Evolutionary conservation across 2,329 filamentous ascomycete species (phyloP).

Genomic region (Dactylonectria estremocensis): DNA sequence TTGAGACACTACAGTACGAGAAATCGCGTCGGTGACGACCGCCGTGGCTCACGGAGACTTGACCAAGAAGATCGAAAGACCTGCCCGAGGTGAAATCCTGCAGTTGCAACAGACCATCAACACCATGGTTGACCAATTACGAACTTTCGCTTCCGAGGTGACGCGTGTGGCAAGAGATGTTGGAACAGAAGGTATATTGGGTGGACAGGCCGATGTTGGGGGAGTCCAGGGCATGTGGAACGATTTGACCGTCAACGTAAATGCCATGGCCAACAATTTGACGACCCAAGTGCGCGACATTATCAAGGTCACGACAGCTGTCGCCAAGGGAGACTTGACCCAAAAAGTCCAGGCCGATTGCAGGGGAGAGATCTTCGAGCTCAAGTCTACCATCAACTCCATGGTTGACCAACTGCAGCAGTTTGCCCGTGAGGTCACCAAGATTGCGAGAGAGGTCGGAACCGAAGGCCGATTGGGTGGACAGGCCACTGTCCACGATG

Average conservation of each 20-base stretch:
- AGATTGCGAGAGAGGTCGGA: slow-evolving; percentile 95
- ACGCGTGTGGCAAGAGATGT: slow-evolving; percentile 88
- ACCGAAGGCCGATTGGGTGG: slow-evolving; percentile 95
- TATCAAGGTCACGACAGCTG: slow-evolving; percentile 82
- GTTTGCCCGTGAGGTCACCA: slow-evolving; percentile 96
- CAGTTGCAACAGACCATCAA: slow-evolving; percentile 90
- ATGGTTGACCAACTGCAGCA: slow-evolving; percentile 99
- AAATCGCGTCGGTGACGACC: slow-evolving; percentile 88
- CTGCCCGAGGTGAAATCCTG: slow-evolving; percentile 85
- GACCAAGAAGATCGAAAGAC: slow-evolving; percentile 87
- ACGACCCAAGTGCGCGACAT: slow-evolving; percentile 96
- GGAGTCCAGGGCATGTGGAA: slow-evolving; percentile 93
- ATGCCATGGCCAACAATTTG: slow-evolving; percentile 89
- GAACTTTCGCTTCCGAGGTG: slow-evolving; percentile 88
- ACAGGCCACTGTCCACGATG: slow-evolving; percentile 95
- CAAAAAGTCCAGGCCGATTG: slow-evolving; percentile 96
- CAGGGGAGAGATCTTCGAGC: slow-evolving; percentile 91
- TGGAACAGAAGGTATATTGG: slow-evolving; percentile 86
- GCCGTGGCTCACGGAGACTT: slow-evolving; percentile 87
- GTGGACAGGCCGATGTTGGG: slow-evolving; percentile 86
- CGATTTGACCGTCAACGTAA: slow-evolving; percentile 87
- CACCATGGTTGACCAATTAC: slow-evolving; percentile 89
- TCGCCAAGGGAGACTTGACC: slow-evolving; percentile 89
- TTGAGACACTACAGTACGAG: slow-evolving; percentile 71
- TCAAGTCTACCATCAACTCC: slow-evolving; percentile 98